Evolutionary conservation across 331 rosid species (phyloP), one percentile per base, ranked within the genome.

Genomic region (Acacia concinna): DNA sequence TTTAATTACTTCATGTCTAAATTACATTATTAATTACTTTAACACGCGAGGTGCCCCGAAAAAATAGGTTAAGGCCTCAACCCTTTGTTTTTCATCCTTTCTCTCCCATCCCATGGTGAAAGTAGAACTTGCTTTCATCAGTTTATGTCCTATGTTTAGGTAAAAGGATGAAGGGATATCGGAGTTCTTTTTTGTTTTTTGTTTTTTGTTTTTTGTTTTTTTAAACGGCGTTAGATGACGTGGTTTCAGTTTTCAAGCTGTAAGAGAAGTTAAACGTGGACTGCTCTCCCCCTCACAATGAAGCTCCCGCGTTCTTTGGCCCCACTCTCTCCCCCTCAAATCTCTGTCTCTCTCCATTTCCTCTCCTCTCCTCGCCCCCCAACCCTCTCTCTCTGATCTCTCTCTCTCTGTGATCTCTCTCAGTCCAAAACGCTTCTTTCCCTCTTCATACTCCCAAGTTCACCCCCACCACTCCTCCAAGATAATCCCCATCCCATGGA

Each of bases 211-310:
- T n/a, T n/a, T n/a, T n/a, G n/a, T n/a, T n/a, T n/a, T 38, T 38
- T 8, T 38, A 38, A 38, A 8, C 11, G 41, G 41, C 41, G 2
- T 38, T 38, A 11, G 41, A 80, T 79, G 82, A 82, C 79, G 88
- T 85, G 84, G 86, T 74, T 51, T 49, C 5, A 41, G 46, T 68
- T 62, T 38, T 67, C 10, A 66, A 14, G 27, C 41, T 70, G 64
- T 8, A 75, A 52, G 52, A 65, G 51, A 20, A 71, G 54, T 47
- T 37, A 47, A 77, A 47, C 87, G 89, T 86, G 89, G 87, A 83
- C 18, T 46, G 8, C 31, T 71, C 82, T 64, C 78, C 63, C 78
- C 89, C 89, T 86, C 82, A 86, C 80, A 83, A 59, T 27, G 17
- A 18, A 21, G 8, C 32, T 25, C 14, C 54, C 46, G 34, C 54